Percentiles rank a stretch among this genome's conserved stretches.
Evolutionary conservation across 2,329 filamentous ascomycete species (phyloP).

Genomic region (Phialophora verrucosa): DNA sequence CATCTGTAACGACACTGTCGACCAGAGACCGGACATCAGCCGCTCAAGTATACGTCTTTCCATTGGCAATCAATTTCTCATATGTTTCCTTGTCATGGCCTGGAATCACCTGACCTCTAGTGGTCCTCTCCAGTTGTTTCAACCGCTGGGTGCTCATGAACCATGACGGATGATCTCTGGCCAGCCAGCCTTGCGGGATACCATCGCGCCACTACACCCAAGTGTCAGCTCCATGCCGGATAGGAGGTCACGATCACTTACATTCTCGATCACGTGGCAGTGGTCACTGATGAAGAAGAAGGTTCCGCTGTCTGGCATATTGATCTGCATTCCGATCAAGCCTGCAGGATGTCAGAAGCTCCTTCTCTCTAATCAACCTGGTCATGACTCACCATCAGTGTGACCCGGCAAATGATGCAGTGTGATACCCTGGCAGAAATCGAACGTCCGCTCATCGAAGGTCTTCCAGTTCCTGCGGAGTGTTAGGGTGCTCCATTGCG

Average conservation of each 20-base stretch:
- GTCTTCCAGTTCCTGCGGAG: constrained; percentile 38
- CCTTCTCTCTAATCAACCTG: not conserved
- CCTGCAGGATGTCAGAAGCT: constrained; percentile 28
- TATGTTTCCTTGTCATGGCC: constrained; percentile 39
- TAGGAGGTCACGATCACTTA: constrained; percentile 20
- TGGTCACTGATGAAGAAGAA: constrained; percentile 39
- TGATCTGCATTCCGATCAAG: constrained; percentile 40
- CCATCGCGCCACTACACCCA: constrained; percentile 36
- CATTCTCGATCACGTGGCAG: constrained; percentile 40
- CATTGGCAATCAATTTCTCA: constrained; percentile 31
- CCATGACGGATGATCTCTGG: constrained; percentile 39
- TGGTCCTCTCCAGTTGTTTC: constrained; percentile 38
- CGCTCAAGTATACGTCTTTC: constrained; percentile 31
- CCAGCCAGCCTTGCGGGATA: constrained; percentile 39
- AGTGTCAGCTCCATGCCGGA: constrained; percentile 10
- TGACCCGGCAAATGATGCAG: constrained; percentile 39
- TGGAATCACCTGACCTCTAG: constrained; percentile 34
- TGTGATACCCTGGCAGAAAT: constrained; percentile 40
- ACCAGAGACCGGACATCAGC: not conserved
- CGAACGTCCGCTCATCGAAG: constrained; percentile 38
- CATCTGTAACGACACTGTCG: not conserved
- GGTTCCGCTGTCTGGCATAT: constrained; percentile 38
- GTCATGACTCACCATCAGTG: constrained; percentile 35
- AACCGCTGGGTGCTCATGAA: constrained; percentile 37
- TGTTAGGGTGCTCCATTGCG: constrained; percentile 14